Conservation (phyloP, 2,329 filamentous ascomycete genomes). For the Claviceps pusilla region DNA sequence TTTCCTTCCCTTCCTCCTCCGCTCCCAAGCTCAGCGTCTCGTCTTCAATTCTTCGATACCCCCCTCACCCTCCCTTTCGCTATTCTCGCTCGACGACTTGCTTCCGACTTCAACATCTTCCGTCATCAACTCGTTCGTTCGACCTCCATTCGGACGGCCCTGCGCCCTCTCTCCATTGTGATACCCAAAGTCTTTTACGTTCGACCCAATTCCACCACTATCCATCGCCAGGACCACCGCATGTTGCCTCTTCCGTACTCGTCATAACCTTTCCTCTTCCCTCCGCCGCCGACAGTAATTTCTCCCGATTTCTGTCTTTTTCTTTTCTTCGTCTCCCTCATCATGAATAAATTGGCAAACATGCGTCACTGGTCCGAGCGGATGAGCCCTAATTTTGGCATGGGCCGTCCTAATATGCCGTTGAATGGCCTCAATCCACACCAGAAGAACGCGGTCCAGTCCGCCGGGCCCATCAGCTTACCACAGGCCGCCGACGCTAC, state of each 20-base stretch:
- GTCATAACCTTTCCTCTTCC: neutral
- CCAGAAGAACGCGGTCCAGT: constrained; percentile 37
- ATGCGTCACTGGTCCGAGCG: constrained; percentile 59
- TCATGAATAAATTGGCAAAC: constrained; percentile 56
- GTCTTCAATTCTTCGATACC: constrained; percentile 8
- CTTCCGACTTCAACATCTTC: neutral
- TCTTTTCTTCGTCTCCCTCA: constrained; percentile 18
- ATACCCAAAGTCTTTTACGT: constrained; percentile 11
- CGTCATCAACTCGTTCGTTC: neutral
- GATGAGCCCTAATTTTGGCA: constrained; percentile 54
- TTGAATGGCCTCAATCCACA: constrained; percentile 41
- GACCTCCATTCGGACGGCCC: neutral
- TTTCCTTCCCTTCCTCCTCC: neutral
- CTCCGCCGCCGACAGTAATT: constrained; percentile 2
- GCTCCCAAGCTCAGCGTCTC: neutral
- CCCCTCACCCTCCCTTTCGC: constrained; percentile 9
- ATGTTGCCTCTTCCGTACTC: constrained; percentile 3
- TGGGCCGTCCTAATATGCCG: constrained; percentile 44
- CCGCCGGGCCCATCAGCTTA: constrained; percentile 45
- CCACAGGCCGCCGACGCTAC: constrained; percentile 58
- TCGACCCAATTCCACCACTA: constrained; percentile 13
- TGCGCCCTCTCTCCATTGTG: constrained; percentile 2
- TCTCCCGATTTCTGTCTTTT: neutral
- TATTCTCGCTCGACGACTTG: constrained; percentile 6
- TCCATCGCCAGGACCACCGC: constrained; percentile 4